Evolutionary conservation across 345 rosid species (phyloP), one percentile per base, ranked within the genome.

Genomic region (Hibiscus tridactylites): DNA sequence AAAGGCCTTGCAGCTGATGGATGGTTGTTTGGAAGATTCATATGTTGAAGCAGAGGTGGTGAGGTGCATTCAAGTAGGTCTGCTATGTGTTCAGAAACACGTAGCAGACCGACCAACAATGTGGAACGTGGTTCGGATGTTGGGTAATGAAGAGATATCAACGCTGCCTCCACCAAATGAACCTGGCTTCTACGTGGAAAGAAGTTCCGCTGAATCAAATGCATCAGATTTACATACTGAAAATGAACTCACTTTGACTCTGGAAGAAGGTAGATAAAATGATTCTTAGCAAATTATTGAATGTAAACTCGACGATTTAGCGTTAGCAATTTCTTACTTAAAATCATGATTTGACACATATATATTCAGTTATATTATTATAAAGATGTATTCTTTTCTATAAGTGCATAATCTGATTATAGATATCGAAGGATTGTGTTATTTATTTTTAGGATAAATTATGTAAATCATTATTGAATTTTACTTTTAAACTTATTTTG

Each of bases 41-140:
- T 35, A 11, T 37, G n/a, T 37, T 70, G 62, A 54, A 16, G 4
- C 8, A 12, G 50, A 70, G 11, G 49, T 70, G 1, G 3, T 54
- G 3, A 70, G 64, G 57, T 33, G 63, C 24, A 56, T 70, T 15
- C 73, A 70, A 2, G 73, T 70, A 0, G 73, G 73, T 35, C 21
- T 70, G 6, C 4, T 70, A 13, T 70, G 73, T 56, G 62, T 21
- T 0, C 63, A 56, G 12, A 12, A 37, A 54, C 29, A 9, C 11
- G 13, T 17, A 33, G 35, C 57, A 39, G 37, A 70, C 35, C 21
- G 73, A 61, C 52, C 73, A 37, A 0, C 64, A 4, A 57, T 70
- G 73, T 11, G 64, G 6, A 17, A 49, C 3, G 63, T 70, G 19
- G 53, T 56, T 12, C 6, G 39, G 63, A 70, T 70, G 73, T 39